Conservation (phyloP, 352 stramenopile genomes). For the Phytophthora sp. region DNA sequence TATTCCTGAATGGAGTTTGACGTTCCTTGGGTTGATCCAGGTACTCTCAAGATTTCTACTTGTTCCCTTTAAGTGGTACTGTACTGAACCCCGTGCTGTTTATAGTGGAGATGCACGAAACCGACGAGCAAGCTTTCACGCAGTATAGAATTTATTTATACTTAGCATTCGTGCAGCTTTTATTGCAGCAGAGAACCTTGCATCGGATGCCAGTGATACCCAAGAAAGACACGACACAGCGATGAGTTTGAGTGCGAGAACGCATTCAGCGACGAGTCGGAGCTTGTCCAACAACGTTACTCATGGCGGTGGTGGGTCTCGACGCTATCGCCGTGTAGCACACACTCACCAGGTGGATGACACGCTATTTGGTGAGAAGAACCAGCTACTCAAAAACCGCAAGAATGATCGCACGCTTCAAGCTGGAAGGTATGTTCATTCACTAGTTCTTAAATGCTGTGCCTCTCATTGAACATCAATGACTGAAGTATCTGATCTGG, state of each 20-base stretch:
- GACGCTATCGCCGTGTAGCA: constrained; percentile 67
- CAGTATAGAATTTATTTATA: constrained; percentile 14
- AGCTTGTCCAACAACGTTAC: constrained; percentile 30
- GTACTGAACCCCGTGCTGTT: constrained; percentile 19
- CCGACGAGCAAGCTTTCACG: neutral
- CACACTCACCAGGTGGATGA: constrained; percentile 73
- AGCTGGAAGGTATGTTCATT: constrained; percentile 48
- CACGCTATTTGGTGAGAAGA: constrained; percentile 72
- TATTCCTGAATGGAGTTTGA: no score
- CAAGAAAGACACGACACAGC: neutral
- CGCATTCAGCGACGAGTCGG: constrained; percentile 39
- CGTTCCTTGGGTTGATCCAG: constrained; percentile 11
- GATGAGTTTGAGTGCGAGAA: constrained; percentile 38
- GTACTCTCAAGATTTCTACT: no score
- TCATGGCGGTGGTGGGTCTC: constrained; percentile 29
- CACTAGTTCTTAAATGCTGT: neutral
- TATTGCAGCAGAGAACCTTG: constrained; percentile 2
- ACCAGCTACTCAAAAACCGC: constrained; percentile 46
- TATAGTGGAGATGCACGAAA: constrained; percentile 18
- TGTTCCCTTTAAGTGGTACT: no score
- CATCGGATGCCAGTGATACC: constrained; percentile 9
- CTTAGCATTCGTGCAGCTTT: constrained; percentile 2
- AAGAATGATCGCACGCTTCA: constrained; percentile 68
- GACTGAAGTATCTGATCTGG: neutral
- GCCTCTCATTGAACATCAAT: neutral